Evolutionary conservation across 2,329 filamentous ascomycete genomes (phyloP), one percentile per base, ranked within the genome.

Genomic region (Myriosclerotinia scirpicola): DNA sequence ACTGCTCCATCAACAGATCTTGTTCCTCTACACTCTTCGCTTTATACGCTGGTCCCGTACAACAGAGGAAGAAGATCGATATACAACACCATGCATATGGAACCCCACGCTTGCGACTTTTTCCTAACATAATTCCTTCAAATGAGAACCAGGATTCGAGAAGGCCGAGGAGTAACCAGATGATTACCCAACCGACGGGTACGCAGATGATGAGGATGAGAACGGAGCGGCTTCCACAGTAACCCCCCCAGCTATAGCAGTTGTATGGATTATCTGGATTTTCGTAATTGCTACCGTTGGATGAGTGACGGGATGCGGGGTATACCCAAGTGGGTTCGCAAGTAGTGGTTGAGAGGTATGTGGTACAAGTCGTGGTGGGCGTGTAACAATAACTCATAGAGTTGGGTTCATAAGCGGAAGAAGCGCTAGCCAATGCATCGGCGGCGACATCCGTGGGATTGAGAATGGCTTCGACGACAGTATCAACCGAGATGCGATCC

Each of bases 1-100:
- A 72, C 62, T 53, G 61, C 63, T 50, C 61, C 60, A n/a, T 8
- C 53, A 71, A 52, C 44, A 36, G 44, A 4, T 54, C 70, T 26
- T 71, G 69, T 44, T 72, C 71, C 61, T 72, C 69, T 12, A 14
- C 62, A 59, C 68, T 70, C 68, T 70, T 71, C 55, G 68, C 70
- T 54, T 69, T 69, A 58, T 71, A 72, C 48, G 68, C 70, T 22
- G 71, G 71, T 12, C 71, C 71, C 26, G 53, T 54, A 54, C 66
- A 71, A 59, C 68, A 73, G 30, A 71, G 55, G 30, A 69, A 71
- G 1, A 70, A 30, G 2, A 67, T 36, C 36, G 62, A 68, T 5
- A 72, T 68, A 67, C 70, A 71, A 59, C 67, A 70, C 70, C 70
- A 72, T 14, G 69, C 59, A 58, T 71, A 72, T 2, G 71, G 69